Percentiles rank a stretch among this genome's conserved stretches.
phyloP scores from a whole-genome alignment of 805 yeast species.

The Candida glaebosa region DNA sequence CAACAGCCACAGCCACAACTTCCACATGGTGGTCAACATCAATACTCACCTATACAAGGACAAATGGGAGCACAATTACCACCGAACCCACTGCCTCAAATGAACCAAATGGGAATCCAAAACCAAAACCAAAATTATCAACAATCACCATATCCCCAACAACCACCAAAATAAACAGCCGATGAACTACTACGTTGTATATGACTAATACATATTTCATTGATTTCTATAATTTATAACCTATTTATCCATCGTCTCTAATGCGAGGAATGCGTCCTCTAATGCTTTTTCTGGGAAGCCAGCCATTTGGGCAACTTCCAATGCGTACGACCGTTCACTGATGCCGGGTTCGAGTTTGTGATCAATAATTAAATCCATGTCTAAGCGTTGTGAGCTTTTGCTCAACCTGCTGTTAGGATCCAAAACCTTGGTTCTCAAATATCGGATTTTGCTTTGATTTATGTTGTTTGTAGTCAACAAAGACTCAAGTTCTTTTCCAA shows the following conservation, averaged over 20 bases:
- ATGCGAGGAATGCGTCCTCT: conserved; percentile 41
- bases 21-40: conserved; percentile 7
- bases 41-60: conserved; percentile 9
- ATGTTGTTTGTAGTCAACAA: conserved; percentile 31
- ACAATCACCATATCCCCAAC: conserved; percentile 6
- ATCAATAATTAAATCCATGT: conserved; percentile 38
- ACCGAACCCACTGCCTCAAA: no score
- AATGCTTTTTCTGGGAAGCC: conserved; percentile 70
- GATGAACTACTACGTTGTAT: conserved; percentile 9
- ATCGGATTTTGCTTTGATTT: conserved; percentile 23
- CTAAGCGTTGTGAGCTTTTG: not conserved
- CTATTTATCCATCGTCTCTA: conserved; percentile 8
- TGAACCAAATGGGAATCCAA: conserved; percentile 7
- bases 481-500: conserved; percentile 40
- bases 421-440: conserved; percentile 29
- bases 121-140: conserved; percentile 7
- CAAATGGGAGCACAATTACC: no score
- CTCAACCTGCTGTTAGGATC: conserved; percentile 3
- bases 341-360: conserved; percentile 64
- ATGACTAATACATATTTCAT: conserved; percentile 1
- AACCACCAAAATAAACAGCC: conserved; percentile 8
- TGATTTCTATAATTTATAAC: conserved; percentile 5
- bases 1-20: conserved; percentile 6
- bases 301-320: conserved; percentile 72
- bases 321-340: conserved; percentile 71